A percentile compares a stretch with the other conserved stretches of the same genome.
Evolutionary conservation across 257 asterid genomes (phyloP).

Genomic region (Fraxinus quadrangulata): DNA sequence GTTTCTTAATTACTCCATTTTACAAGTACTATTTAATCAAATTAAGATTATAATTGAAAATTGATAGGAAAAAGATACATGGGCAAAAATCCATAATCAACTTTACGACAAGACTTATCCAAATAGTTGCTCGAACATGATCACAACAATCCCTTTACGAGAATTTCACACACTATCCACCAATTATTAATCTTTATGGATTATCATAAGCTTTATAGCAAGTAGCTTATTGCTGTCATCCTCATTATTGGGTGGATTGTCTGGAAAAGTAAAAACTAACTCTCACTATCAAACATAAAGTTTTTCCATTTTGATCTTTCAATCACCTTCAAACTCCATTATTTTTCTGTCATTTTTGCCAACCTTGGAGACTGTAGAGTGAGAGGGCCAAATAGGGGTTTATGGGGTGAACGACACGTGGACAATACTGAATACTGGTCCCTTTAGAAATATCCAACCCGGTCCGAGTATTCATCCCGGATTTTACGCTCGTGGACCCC

Average conservation of each 20-base stretch:
- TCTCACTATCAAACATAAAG: not conserved
- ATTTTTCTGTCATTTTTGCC: no score
- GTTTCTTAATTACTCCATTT: not conserved
- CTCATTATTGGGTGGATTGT: not conserved
- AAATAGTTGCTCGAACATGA: not conserved
- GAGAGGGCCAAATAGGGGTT: not conserved
- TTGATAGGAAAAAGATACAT: no score
- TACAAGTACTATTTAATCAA: not conserved
- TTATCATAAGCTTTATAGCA: not conserved
- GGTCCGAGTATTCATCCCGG: not conserved
- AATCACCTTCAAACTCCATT: slow-evolving; percentile 8
- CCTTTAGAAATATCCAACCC: not conserved
- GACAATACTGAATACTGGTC: not conserved
- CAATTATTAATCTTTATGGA: not conserved
- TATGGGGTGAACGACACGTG: not conserved
- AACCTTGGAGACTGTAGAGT: no score
- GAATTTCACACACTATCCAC: not conserved
- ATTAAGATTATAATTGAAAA: not conserved
- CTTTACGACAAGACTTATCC: not conserved
- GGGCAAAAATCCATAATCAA: not conserved
- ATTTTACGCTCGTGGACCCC: not conserved
- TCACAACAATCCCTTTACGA: not conserved
- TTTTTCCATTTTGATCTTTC: not conserved
- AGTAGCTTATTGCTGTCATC: not conserved
- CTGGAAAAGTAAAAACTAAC: not conserved